These are phyloP conservation scores for Ophiostoma sp. DNA, from an alignment of 2,329 filamentous ascomycete species.

Conservation along the genomic window DNA sequence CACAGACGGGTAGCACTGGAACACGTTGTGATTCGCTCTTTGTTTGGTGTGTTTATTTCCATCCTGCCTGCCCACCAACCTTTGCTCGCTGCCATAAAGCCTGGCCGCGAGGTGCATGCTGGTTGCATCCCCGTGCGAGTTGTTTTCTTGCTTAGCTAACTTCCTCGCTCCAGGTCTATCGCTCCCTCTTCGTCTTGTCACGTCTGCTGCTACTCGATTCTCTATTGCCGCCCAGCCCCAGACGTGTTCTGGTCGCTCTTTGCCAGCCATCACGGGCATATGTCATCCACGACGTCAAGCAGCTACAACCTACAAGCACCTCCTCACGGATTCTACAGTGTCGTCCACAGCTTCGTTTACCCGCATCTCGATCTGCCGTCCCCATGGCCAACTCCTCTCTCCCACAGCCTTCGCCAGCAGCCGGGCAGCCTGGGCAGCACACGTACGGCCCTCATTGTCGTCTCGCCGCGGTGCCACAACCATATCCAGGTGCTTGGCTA, in stretches of 20 bases:
- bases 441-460: slow-evolving; percentile 57
- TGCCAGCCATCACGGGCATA: neutral
- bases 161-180: neutral
- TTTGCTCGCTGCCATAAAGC: neutral
- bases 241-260: neutral
- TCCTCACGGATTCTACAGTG: no score
- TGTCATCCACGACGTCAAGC: neutral
- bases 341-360: neutral
- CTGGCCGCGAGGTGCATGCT: neutral
- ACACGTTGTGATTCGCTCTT: neutral
- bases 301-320: neutral
- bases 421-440: slow-evolving; percentile 36
- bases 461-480: slow-evolving; percentile 44
- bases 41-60: neutral
- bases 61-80: no score
- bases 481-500: slow-evolving; percentile 34
- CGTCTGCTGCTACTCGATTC: neutral
- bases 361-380: neutral
- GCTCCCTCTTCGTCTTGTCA: slow-evolving; percentile 1
- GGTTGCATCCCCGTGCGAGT: neutral
- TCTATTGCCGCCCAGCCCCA: neutral
- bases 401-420: neutral
- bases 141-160: neutral
- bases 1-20: neutral
- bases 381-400: neutral